These are phyloP conservation scores for Colletotrichum graminicola DNA, from an alignment of 2,329 filamentous ascomycete genomes.

Conservation along the genomic window DNA sequence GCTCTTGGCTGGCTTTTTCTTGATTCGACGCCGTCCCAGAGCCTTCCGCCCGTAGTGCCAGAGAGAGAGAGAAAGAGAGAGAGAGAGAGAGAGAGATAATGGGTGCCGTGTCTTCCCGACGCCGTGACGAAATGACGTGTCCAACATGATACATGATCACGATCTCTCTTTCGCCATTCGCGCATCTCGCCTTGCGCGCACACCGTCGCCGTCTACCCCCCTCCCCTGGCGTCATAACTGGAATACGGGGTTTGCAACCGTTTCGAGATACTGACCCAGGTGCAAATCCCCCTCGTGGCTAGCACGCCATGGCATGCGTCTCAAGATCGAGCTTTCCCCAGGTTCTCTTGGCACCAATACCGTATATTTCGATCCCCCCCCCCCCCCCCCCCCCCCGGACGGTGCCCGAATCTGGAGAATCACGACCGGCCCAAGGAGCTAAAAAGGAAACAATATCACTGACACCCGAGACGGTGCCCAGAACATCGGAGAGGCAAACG, in stretches of 20 bases:
- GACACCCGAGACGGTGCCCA: conserved; percentile 24
- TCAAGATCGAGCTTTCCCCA: conserved; percentile 32
- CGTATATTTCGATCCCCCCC: not conserved
- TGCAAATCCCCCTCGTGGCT: conserved; percentile 19
- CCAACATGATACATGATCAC: conserved; percentile 24
- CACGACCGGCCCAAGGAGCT: no score
- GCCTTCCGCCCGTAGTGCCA: not conserved
- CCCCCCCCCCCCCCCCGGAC: not conserved
- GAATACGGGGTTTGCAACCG: conserved; percentile 15
- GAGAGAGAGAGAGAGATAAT: not conserved
- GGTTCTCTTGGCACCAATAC: conserved; percentile 1
- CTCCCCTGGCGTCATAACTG: not conserved
- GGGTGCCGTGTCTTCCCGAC: conserved; percentile 2
- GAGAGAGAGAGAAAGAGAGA: no score
- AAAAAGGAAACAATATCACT: no score
- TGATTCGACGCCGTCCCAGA: conserved; percentile 17
- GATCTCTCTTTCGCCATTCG: conserved; percentile 7
- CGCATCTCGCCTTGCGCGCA: not conserved
- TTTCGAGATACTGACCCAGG: conserved; percentile 23
- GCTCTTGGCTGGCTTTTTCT: conserved; percentile 19
- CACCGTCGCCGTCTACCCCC: no score
- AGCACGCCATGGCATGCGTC: conserved; percentile 21
- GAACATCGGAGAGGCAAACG: not conserved
- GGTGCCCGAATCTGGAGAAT: not conserved
- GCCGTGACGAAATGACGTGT: conserved; percentile 11